phyloP scores from a whole-genome alignment of 2,329 filamentous ascomycete genomes.

The Aspergillus flavus region DNA sequence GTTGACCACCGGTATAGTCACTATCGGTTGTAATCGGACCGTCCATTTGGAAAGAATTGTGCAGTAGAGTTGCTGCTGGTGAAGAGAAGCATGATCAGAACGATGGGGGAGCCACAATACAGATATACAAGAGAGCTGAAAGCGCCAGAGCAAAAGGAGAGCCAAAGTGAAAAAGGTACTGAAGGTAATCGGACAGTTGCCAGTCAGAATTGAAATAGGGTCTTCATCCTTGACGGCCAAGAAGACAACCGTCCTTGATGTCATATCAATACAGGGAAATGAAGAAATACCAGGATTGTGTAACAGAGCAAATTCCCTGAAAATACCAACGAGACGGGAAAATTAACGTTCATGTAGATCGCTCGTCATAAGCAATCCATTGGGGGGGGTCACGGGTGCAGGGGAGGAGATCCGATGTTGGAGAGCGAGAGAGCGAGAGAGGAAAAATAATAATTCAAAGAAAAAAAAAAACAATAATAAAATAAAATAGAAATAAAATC shows the following conservation, averaged over 20 bases:
- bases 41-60: conserved; percentile 41
- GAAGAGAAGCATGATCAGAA: conserved; percentile 28
- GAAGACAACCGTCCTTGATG: conserved; percentile 22
- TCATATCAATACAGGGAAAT: conserved; percentile 20
- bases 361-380: conserved; percentile 16
- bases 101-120: conserved; percentile 19
- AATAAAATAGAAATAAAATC: not conserved
- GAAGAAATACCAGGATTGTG: conserved; percentile 18
- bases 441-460: not conserved
- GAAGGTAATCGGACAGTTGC: conserved; percentile 14
- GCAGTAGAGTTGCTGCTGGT: conserved; percentile 36
- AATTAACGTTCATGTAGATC: conserved; percentile 25
- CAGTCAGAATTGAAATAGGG: conserved; percentile 27
- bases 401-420: conserved; percentile 10
- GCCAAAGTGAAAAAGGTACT: conserved; percentile 11
- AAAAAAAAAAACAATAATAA: not conserved
- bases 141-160: conserved; percentile 6
- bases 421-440: not conserved
- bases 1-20: conserved; percentile 42
- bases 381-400: conserved; percentile 11
- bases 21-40: conserved; percentile 42
- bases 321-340: conserved; percentile 17
- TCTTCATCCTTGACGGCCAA: conserved; percentile 25
- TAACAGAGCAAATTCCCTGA: conserved; percentile 18
- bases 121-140: conserved; percentile 13